Evolutionary conservation across 2,329 filamentous ascomycete genomes (phyloP), one percentile per base, ranked within the genome.

Genomic region (Fusarium tjaetaba): DNA sequence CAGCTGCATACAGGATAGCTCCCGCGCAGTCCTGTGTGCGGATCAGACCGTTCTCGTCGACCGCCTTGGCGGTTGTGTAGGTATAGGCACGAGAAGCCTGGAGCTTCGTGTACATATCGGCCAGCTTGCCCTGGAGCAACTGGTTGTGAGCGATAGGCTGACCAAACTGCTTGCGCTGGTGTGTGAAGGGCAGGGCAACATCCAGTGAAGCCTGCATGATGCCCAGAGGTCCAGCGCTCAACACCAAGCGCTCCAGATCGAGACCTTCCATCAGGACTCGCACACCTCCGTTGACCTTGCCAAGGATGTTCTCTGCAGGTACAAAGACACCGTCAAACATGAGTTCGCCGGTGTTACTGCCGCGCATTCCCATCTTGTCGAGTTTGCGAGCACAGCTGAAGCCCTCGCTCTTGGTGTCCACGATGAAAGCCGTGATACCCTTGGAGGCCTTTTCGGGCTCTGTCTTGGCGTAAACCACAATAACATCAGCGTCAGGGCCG

Each of bases 401-500:
- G 48, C 96, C 96, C 42, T 90, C 84, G 41, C 88, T 55, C 61
- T 86, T 88, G 7, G 88, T 90, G 76, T 97, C 92, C 43, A 98
- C 93, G 39, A 99, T 88, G 84, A 98, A 98, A 13, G 96, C 96
- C 2, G 96, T 97, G 81, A 99, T 97, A 64, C 96, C 96, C 84
- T 96, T 97, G 73, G 92, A 94, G 4, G 86, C 94, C 69, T 89
- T 91, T 18, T 92, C 88, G 2, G 95, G 95, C 65, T 92, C 88
- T 2, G 96, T 98, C 87, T 98, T 98, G 61, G 96, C 96, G 82
- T 99, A 99, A n/a, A 99, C 95, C 61, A 99, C 91, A 62, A 98
- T 91, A 46, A 93, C 87, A 82, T 97, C 90, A n/a, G 96, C 96
- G 80, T 98, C 95, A 2, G 96, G 96, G 9, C 96, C 94, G 83